Conservation (phyloP, 2,329 filamentous ascomycete genomes). For the Botrytis tulipae region DNA sequence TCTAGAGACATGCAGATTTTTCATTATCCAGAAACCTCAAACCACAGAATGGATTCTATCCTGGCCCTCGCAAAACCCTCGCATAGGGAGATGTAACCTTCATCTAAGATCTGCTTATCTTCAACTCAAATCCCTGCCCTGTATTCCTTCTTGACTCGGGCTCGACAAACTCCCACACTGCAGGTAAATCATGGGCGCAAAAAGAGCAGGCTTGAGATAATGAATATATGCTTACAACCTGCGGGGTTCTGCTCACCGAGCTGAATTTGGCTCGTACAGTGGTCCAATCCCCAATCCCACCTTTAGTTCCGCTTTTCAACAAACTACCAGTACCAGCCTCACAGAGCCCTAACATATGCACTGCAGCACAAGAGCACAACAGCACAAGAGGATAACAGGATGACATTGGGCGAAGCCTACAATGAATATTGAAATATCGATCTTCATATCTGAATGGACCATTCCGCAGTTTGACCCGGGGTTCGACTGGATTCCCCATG, state of each 20-base stretch:
- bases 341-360: not conserved
- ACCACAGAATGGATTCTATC: not conserved
- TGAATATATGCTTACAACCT: not conserved
- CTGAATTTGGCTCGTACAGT: constrained; percentile 2
- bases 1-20: constrained; percentile 2
- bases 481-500: not conserved
- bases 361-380: not conserved
- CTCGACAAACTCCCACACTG: not conserved
- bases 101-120: constrained; percentile 10
- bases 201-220: not conserved
- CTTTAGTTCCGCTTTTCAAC: not conserved
- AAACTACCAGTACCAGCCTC: not conserved
- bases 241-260: constrained; percentile 9
- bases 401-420: not conserved
- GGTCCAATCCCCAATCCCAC: constrained; percentile 12
- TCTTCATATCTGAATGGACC: constrained; percentile 1
- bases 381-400: not conserved
- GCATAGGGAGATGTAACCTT: not conserved
- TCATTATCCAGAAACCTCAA: not conserved
- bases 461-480: not conserved
- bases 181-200: not conserved
- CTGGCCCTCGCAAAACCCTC: not conserved
- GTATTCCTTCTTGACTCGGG: constrained; percentile 3
- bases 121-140: not conserved
- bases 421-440: constrained; percentile 4